A percentile compares a stretch with the other conserved stretches of the same genome.
Evolutionary conservation across 2,329 filamentous ascomycete genomes (phyloP).

Genomic region (Malbranchea cinnamomea): DNA sequence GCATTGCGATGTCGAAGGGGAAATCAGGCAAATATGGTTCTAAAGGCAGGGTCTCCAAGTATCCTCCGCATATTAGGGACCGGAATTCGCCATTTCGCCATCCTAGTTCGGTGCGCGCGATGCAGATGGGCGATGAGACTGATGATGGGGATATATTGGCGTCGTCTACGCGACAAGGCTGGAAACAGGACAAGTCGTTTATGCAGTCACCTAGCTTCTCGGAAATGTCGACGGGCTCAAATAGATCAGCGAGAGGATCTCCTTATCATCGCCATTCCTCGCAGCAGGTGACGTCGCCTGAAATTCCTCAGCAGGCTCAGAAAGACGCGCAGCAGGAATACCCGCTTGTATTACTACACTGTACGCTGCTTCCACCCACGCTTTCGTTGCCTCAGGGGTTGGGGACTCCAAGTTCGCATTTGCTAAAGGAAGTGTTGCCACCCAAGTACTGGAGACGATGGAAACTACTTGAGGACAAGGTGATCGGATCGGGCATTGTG

Average conservation of each 20-base stretch:
- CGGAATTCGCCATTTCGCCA: slow-evolving; percentile 27
- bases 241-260: slow-evolving; percentile 18
- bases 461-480: slow-evolving; percentile 40
- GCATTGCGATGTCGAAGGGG: neutral
- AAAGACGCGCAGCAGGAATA: slow-evolving; percentile 26
- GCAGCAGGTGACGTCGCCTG: slow-evolving; percentile 7
- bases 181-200: neutral
- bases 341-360: slow-evolving; percentile 46
- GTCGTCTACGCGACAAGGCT: slow-evolving; percentile 12
- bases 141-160: slow-evolving; percentile 28
- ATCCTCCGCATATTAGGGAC: slow-evolving; percentile 17
- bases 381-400: slow-evolving; percentile 28
- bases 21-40: slow-evolving; percentile 2
- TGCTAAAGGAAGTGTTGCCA: slow-evolving; percentile 37
- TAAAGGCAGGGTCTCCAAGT: slow-evolving; percentile 11
- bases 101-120: slow-evolving; percentile 29
- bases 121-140: slow-evolving; percentile 18
- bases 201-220: slow-evolving; percentile 14
- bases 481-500: slow-evolving; percentile 36
- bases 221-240: slow-evolving; percentile 19
- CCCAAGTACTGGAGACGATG: slow-evolving; percentile 29
- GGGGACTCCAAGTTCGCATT: slow-evolving; percentile 21
- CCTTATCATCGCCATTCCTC: slow-evolving; percentile 23
- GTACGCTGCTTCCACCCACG: slow-evolving; percentile 41
- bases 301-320: slow-evolving; percentile 2